Evolutionary conservation across 495 filamentous ascomycete species (phyloP), one percentile per base, ranked within the genome.

Genomic region (Antarctomyces pellizariae): DNA sequence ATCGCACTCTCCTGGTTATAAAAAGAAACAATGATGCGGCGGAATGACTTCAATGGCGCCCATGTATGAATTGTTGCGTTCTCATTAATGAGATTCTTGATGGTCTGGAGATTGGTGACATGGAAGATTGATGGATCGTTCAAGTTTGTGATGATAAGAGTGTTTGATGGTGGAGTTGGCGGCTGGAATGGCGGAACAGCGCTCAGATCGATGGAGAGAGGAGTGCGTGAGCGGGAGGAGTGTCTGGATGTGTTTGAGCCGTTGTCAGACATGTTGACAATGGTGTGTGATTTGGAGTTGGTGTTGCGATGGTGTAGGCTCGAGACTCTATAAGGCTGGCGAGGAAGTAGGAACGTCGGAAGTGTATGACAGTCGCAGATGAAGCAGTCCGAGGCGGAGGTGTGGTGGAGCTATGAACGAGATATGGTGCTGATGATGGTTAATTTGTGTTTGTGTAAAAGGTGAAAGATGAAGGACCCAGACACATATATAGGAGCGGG

Each of bases 11-110:
- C 60, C 27, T 60, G 59, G 33, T 62, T 62, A 44, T 58, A 57
- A 63, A 95, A 95, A 25, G 82, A 86, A 40, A 75, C 74, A 42
- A 92, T 61, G 44, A 97, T 84, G 42, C 86, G 76, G 40, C 74
- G 73, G 57, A 95, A 71, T 10, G 79, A 91, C 35, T 79, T 83
- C 18, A 97, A 65, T 0, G 86, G 86, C 17, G 79, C 76, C 67
- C 82, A 95, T 31, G 71, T 67, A 56, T 86, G 70, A 31, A 93
- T 63, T 3, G 68, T 63, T 0, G 72, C 75, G 14, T 70, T 57
- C 12, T 54, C 37, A 38, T 58, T 53, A 46, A 93, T 71, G 25
- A 73, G 63, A 19, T 64, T 49, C 40, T 72, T 75, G 47, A 97
- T 79, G 12, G 56, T 60, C 32, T 71, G 56, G 29, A 93, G 65